Evolutionary conservation across 2,329 filamentous ascomycete genomes (phyloP).

Genomic region (Parascedosporium putredinis): DNA sequence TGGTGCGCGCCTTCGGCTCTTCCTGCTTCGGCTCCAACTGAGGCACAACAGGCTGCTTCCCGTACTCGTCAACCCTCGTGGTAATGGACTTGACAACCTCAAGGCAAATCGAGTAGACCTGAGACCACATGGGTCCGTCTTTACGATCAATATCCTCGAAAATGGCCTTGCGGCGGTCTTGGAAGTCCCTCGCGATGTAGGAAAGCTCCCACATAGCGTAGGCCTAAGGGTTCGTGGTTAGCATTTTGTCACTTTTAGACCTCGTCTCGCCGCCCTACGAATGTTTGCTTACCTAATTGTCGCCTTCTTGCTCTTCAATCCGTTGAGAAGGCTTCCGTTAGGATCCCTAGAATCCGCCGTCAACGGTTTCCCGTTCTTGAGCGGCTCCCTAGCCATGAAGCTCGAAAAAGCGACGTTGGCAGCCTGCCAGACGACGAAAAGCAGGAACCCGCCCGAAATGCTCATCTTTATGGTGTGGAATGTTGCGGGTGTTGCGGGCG

Average conservation of each 20-base stretch:
- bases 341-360: conserved; percentile 81
- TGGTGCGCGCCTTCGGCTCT: conserved; percentile 24
- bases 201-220: conserved; percentile 90
- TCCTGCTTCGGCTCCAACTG: conserved; percentile 18
- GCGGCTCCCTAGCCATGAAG: conserved; percentile 69
- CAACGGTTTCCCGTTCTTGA: conserved; percentile 77
- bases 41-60: conserved; percentile 29
- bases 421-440: conserved; percentile 65
- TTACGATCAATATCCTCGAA: conserved; percentile 80
- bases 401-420: conserved; percentile 68
- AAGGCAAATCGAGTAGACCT: conserved; percentile 62
- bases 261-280: too few species aligned
- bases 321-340: conserved; percentile 78
- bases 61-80: conserved; percentile 53
- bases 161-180: conserved; percentile 67
- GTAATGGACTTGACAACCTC: conserved; percentile 58
- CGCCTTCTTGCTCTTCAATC: conserved; percentile 73
- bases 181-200: conserved; percentile 65
- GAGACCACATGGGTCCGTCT: conserved; percentile 71
- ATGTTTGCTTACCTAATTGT: conserved; percentile 61
- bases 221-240: conserved; percentile 33
- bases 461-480: conserved; percentile 45
- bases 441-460: conserved; percentile 50
- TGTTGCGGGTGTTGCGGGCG: conserved; percentile 45
- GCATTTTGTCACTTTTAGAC: not conserved